These are phyloP conservation scores for Capronia coronata DNA, from an alignment of 2,329 filamentous ascomycete genomes.

Conservation along the genomic window DNA sequence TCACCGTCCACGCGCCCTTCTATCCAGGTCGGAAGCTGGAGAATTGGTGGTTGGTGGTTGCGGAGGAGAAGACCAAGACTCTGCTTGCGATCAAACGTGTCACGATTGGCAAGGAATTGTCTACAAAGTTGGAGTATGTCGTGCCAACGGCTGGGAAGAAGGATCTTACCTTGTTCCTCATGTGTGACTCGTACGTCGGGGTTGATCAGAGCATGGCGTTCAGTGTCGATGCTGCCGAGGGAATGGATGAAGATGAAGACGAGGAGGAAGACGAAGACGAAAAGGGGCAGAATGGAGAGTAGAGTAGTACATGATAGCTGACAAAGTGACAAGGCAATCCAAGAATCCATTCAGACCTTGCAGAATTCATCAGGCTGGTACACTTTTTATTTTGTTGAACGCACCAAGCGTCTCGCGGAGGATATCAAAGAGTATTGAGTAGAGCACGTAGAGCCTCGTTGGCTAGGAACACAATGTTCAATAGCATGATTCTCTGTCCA, in stretches of 20 bases:
- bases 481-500: too few relatives aligned
- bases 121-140: conserved; percentile 77
- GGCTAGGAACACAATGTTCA: too few relatives aligned
- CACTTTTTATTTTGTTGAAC: too few relatives aligned
- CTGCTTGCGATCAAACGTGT: conserved; percentile 91
- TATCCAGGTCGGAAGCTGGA: conserved; percentile 88
- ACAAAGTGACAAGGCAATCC: too few relatives aligned
- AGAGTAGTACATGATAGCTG: not conserved
- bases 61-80: conserved; percentile 80
- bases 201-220: conserved; percentile 95
- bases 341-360: too few relatives aligned
- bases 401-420: too few relatives aligned
- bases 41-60: conserved; percentile 97
- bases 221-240: conserved; percentile 75
- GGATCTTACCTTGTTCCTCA: conserved; percentile 82
- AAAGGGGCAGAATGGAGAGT: conserved; percentile 8
- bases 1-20: conserved; percentile 88
- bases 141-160: conserved; percentile 79
- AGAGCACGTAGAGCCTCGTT: too few relatives aligned
- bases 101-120: conserved; percentile 68
- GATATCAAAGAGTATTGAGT: too few relatives aligned
- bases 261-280: conserved; percentile 67
- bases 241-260: conserved; percentile 89
- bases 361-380: too few relatives aligned
- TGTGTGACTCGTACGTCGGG: conserved; percentile 95